Evolutionary conservation across 805 yeast genomes (phyloP).

Genomic region (Brettanomyces anomalus): DNA sequence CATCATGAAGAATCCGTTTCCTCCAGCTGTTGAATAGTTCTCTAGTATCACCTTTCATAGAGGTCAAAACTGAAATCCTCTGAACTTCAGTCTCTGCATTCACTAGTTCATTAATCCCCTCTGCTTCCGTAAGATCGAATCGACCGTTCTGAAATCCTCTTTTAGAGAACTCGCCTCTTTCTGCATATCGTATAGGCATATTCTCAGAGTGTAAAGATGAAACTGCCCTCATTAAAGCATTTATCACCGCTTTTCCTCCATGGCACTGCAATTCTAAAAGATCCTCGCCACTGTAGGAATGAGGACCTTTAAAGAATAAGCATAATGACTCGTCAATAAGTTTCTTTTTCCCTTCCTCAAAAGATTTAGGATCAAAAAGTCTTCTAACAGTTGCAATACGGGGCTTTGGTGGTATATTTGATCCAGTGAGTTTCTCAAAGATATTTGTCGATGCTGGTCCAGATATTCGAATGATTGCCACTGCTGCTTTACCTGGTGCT

Average conservation of each 20-base stretch:
- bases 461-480: conserved; percentile 76
- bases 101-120: conserved; percentile 80
- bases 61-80: conserved; percentile 61
- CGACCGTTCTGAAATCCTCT: conserved; percentile 81
- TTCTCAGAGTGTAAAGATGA: conserved; percentile 38
- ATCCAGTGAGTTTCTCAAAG: conserved; percentile 37
- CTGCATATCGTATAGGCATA: conserved; percentile 64
- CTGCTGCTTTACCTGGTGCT: conserved; percentile 70
- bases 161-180: conserved; percentile 84
- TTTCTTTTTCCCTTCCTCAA: neutral
- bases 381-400: conserved; percentile 51
- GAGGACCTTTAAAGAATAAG: conserved; percentile 60
- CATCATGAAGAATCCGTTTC: conserved; percentile 46
- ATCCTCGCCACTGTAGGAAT: conserved; percentile 90
- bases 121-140: conserved; percentile 81
- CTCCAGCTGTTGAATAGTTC: conserved; percentile 59
- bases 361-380: conserved; percentile 34
- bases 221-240: conserved; percentile 59
- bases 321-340: conserved; percentile 74
- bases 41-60: conserved; percentile 64
- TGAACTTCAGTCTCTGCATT: conserved; percentile 93
- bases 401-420: conserved; percentile 31
- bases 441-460: conserved; percentile 54
- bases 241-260: conserved; percentile 84
- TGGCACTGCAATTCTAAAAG: conserved; percentile 82